These are phyloP conservation scores for Suillus hirtellus DNA, from an alignment of 768 basidiomycete genomes.

Conservation along the genomic window DNA sequence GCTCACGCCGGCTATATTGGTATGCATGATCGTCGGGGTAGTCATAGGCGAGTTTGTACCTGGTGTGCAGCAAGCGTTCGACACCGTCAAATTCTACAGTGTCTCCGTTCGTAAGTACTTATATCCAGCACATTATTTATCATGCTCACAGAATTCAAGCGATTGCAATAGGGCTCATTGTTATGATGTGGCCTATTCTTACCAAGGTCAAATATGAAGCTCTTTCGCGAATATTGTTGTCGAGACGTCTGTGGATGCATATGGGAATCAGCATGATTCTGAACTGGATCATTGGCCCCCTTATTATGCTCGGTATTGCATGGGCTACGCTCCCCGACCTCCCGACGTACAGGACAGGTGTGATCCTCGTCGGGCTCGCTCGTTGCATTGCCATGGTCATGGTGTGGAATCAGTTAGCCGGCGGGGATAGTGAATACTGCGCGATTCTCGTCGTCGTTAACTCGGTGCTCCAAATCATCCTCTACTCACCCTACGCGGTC, in stretches of 20 bases:
- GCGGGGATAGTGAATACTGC: constrained; percentile 70
- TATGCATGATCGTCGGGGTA: constrained; percentile 76
- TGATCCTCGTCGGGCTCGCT: constrained; percentile 71
- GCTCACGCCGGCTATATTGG: constrained; percentile 63
- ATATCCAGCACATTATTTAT: neutral
- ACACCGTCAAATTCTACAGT: constrained; percentile 60
- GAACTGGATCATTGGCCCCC: constrained; percentile 81
- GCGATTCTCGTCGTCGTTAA: constrained; percentile 83
- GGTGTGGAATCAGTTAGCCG: constrained; percentile 78
- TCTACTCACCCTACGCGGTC: constrained; percentile 67
- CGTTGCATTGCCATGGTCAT: constrained; percentile 62
- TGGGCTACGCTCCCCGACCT: constrained; percentile 86
- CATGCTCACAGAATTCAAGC: constrained; percentile 41
- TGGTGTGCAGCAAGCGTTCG: constrained; percentile 59
- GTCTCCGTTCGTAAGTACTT: constrained; percentile 71
- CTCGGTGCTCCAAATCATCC: constrained; percentile 72
- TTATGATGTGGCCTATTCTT: constrained; percentile 89
- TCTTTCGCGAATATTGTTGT: constrained; percentile 56
- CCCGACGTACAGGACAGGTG: constrained; percentile 71
- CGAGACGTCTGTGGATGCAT: constrained; percentile 62
- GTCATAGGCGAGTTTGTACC: constrained; percentile 70
- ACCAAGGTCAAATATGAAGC: constrained; percentile 77
- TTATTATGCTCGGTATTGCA: constrained; percentile 82
- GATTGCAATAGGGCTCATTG: constrained; percentile 75
- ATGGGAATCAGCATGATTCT: constrained; percentile 64